phyloP scores from a whole-genome alignment of 129 eudicot species.

The Chrysanthemum makinoi region DNA sequence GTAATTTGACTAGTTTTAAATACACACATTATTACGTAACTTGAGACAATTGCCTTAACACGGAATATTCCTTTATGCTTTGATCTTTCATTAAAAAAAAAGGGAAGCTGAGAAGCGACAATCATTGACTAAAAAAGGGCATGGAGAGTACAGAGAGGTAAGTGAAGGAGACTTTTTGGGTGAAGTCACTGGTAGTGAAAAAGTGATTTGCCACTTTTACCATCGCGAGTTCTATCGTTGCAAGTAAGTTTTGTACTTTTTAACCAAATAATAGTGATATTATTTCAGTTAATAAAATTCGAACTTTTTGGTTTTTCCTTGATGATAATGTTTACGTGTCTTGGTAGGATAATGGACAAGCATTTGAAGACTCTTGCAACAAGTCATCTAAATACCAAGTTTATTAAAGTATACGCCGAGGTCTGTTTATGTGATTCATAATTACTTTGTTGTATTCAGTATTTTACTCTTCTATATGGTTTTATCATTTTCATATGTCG shows the following conservation, averaged over 20 bases:
- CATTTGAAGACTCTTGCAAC: conserved; percentile 87
- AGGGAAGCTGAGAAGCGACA: conserved; percentile 97
- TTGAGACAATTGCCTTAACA: conserved; percentile 2
- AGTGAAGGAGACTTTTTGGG: conserved; percentile 94
- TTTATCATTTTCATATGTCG: not conserved
- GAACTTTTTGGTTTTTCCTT: not conserved
- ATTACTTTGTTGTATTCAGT: not conserved
- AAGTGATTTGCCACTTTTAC: conserved; percentile 88
- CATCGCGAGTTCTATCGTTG: conserved; percentile 96
- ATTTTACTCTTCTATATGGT: not conserved
- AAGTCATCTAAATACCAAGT: conserved; percentile 68
- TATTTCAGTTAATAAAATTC: no score
- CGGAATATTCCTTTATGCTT: conserved; percentile 19
- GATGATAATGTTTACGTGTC: conserved; percentile 7
- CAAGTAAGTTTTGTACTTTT: conserved; percentile 55
- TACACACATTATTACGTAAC: not conserved
- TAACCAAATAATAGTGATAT: not conserved
- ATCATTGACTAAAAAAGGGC: conserved; percentile 68
- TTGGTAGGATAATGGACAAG: conserved; percentile 94
- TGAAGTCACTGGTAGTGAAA: conserved; percentile 82
- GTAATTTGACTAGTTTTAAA: conserved; percentile 8
- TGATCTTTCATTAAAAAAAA: conserved; percentile 28
- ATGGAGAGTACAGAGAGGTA: conserved; percentile 91
- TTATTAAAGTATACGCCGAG: conserved; percentile 89
- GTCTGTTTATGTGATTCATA: conserved; percentile 33